These are phyloP conservation scores for Agrocybe praecox DNA, from an alignment of 768 basidiomycete species.

Conservation along the genomic window DNA sequence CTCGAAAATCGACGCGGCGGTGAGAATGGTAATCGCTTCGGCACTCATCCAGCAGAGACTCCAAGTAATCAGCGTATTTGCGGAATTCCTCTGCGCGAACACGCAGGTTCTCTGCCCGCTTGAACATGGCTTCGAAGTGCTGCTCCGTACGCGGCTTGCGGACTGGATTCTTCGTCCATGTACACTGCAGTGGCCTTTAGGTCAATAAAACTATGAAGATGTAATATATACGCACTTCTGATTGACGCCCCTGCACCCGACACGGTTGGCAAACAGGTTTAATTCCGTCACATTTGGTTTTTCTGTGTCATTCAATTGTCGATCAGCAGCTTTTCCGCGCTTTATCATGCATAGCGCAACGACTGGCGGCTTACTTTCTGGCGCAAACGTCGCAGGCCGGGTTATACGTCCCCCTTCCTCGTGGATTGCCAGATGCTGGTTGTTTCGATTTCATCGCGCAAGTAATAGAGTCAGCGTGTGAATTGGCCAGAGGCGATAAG, in stretches of 20 bases:
- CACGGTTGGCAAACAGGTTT: constrained; percentile 48
- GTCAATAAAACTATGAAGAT: not conserved
- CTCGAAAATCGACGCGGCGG: constrained; percentile 20
- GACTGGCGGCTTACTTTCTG: constrained; percentile 34
- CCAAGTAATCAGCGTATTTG: constrained; percentile 41
- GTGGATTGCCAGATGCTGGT: constrained; percentile 18
- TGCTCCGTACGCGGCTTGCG: constrained; percentile 46
- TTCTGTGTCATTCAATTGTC: constrained; percentile 28
- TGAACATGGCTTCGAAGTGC: constrained; percentile 46
- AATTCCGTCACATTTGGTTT: constrained; percentile 47
- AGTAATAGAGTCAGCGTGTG: constrained; percentile 6
- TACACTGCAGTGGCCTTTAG: constrained; percentile 32
- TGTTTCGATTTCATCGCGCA: constrained; percentile 19
- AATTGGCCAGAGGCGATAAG: constrained; percentile 3
- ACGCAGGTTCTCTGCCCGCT: constrained; percentile 38
- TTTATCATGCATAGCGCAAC: not conserved
- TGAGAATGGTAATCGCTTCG: constrained; percentile 32
- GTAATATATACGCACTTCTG: constrained; percentile 34
- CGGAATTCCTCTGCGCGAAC: constrained; percentile 39
- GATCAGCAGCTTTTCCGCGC: constrained; percentile 12
- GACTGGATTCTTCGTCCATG: constrained; percentile 43
- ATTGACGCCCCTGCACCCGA: constrained; percentile 34
- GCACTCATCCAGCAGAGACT: constrained; percentile 44
- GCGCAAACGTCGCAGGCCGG: constrained; percentile 26
- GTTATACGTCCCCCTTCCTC: constrained; percentile 25